Conservation (phyloP, 176 grass and related monocot species). For the Dactylis glomerata region DNA sequence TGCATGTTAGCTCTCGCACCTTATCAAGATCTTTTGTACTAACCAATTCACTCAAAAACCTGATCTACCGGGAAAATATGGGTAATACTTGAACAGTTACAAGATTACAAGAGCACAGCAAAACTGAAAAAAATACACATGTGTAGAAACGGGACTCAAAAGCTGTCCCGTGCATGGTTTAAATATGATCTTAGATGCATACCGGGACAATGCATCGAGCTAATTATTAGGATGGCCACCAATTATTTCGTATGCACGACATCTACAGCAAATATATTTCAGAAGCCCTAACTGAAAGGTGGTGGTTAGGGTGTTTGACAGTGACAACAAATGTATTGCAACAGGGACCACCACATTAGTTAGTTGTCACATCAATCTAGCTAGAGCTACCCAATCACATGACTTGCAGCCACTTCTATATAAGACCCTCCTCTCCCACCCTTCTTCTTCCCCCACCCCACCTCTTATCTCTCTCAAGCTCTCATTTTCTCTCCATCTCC, state of each 20-base stretch:
- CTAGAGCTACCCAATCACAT: slow-evolving; percentile 30
- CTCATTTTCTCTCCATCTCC: slow-evolving; percentile 12
- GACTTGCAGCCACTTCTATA: slow-evolving; percentile 29
- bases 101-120: background rate
- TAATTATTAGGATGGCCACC: slow-evolving; percentile 1
- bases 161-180: background rate
- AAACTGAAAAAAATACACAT: background rate
- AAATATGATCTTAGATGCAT: slow-evolving; percentile 4
- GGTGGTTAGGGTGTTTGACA: slow-evolving; percentile 31
- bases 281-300: slow-evolving; percentile 36
- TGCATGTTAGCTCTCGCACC: background rate
- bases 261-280: slow-evolving; percentile 12
- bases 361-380: slow-evolving; percentile 53
- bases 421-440: background rate
- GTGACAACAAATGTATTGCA: slow-evolving; percentile 30
- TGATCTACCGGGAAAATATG: background rate
- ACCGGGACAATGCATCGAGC: slow-evolving; percentile 1
- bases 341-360: slow-evolving; percentile 43
- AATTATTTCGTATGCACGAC: background rate
- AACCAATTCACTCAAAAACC: background rate
- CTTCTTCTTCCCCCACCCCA: background rate
- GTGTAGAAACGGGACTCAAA: background rate
- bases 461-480: background rate
- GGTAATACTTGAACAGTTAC: background rate
- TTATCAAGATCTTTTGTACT: background rate